These are phyloP conservation scores for Magnusiomyces ingens DNA, from an alignment of 1,139 yeast genomes.

Conservation along the genomic window DNA sequence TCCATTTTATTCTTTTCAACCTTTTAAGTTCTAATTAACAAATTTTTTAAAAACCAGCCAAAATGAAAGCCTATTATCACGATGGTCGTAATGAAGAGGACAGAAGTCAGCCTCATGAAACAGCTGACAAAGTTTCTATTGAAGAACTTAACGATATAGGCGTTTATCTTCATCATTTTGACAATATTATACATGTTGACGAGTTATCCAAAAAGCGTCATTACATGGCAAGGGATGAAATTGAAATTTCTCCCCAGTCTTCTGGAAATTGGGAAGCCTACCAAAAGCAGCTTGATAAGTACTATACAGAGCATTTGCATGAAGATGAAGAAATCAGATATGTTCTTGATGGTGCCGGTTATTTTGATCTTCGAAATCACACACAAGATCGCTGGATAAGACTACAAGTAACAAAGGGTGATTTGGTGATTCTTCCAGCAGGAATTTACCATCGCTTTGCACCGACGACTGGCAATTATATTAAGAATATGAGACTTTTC, in stretches of 20 bases:
- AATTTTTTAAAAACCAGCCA: too few relatives aligned
- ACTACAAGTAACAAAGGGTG: constrained; percentile 54
- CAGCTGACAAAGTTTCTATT: constrained; percentile 50
- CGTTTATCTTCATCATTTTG: constrained; percentile 55
- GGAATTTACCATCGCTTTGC: constrained; percentile 94
- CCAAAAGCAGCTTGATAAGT: constrained; percentile 57
- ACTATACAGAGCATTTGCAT: constrained; percentile 84
- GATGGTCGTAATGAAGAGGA: constrained; percentile 56
- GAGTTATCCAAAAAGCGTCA: constrained; percentile 58
- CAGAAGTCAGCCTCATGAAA: constrained; percentile 64
- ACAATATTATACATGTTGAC: constrained; percentile 54
- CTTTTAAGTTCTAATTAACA: too few relatives aligned
- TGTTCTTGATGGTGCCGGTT: constrained; percentile 84
- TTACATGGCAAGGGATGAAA: constrained; percentile 75
- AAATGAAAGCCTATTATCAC: constrained; percentile 59
- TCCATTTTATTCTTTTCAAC: too few relatives aligned
- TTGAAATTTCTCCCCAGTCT: constrained; percentile 52
- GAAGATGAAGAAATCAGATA: constrained; percentile 97
- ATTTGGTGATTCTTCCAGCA: constrained; percentile 62
- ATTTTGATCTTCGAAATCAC: constrained; percentile 72
- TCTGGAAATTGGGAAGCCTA: constrained; percentile 63
- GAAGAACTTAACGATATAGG: constrained; percentile 55
- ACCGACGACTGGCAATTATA: constrained; percentile 52
- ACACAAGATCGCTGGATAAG: constrained; percentile 70
- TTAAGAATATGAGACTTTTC: constrained; percentile 76